Conservation (phyloP, 345 rosid species). For the Heritiera littoralis region DNA sequence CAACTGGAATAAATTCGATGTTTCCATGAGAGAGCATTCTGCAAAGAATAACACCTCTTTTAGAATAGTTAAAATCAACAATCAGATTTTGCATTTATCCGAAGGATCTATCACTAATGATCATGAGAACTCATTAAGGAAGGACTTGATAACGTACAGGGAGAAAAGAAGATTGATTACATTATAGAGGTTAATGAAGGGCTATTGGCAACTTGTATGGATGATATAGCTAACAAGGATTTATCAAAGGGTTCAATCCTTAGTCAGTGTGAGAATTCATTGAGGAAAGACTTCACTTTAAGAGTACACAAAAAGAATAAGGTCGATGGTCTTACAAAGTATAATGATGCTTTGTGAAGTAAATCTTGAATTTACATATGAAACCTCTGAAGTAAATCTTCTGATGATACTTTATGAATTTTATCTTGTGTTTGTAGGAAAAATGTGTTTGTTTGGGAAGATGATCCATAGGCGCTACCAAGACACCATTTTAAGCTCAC, state of each 20-base stretch:
- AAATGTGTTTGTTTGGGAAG: conserved; percentile 88
- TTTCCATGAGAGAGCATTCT: conserved; percentile 27
- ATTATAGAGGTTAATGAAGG: conserved; percentile 7
- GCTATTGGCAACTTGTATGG: conserved; percentile 20
- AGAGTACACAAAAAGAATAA: conserved; percentile 8
- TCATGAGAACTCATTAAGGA: neutral
- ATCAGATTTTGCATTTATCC: conserved; percentile 16
- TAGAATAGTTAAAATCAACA: conserved; percentile 29
- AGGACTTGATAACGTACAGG: neutral
- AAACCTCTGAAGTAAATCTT: neutral
- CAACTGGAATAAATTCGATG: conserved; percentile 28
- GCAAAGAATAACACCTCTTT: conserved; percentile 31
- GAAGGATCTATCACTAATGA: conserved; percentile 21
- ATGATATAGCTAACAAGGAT: conserved; percentile 33
- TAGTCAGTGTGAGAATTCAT: neutral
- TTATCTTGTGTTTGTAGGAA: conserved; percentile 45
- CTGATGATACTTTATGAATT: neutral
- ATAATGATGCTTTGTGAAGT: neutral
- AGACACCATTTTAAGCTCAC: conserved; percentile 74
- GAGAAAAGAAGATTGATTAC: conserved; percentile 3
- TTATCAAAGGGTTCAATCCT: conserved; percentile 24
- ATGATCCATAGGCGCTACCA: conserved; percentile 68
- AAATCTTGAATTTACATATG: neutral
- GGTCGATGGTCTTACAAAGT: neutral
- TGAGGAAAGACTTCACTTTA: conserved; percentile 14